phyloP scores from a whole-genome alignment of 2,329 filamentous ascomycete species.

The Penicillium sp. region DNA sequence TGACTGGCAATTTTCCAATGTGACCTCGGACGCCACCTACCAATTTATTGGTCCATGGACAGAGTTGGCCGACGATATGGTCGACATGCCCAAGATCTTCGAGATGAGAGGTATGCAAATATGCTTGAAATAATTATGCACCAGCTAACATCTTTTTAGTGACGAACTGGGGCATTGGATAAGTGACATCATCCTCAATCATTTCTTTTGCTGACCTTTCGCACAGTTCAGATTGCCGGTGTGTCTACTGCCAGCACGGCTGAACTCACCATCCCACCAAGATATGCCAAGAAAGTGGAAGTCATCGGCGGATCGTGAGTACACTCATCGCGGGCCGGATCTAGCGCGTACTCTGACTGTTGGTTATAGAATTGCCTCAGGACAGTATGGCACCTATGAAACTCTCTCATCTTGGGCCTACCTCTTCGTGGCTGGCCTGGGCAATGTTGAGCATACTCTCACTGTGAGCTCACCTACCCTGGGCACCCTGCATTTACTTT shows the following conservation, averaged over 20 bases:
- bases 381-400: conserved; percentile 61
- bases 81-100: conserved; percentile 50
- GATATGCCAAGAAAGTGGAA: conserved; percentile 41
- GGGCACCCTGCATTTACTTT: not conserved
- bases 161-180: conserved; percentile 61
- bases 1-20: conserved; percentile 63
- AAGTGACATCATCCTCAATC: conserved; percentile 17
- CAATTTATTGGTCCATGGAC: conserved; percentile 52
- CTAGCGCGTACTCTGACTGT: not conserved
- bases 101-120: conserved; percentile 49
- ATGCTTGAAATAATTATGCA: not conserved
- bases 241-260: conserved; percentile 51
- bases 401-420: conserved; percentile 58
- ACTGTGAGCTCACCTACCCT: conserved; percentile 33
- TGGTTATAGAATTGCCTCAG: conserved; percentile 49
- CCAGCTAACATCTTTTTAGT: conserved; percentile 36
- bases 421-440: conserved; percentile 56
- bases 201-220: conserved; percentile 15
- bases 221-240: conserved; percentile 53
- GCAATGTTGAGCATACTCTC: conserved; percentile 59
- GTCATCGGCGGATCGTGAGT: conserved; percentile 46
- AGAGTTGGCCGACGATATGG: conserved; percentile 46
- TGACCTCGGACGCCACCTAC: conserved; percentile 57
- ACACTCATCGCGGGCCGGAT: conserved; percentile 13
- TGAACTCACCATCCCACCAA: conserved; percentile 46